Base-by-base conservation (phyloP, 1,284 basidiomycete genomes). In the Ceratobasidium sp. region DNA sequence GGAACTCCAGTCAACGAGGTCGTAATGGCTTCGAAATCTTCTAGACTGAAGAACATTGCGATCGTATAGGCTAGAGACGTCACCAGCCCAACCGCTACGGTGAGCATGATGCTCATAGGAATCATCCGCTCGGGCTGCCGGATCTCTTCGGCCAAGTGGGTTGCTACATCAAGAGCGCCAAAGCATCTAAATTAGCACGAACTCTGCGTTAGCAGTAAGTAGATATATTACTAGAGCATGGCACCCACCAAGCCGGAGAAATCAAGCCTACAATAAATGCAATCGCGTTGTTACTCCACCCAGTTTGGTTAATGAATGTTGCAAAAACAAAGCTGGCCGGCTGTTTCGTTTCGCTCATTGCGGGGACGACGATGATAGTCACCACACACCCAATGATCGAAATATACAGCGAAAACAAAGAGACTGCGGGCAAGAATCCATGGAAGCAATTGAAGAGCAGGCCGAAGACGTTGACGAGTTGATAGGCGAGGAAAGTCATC, bases 241-340 rank as follows among this genome's bases (percentile, higher is more conserved):
- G 31, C 31, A 45, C 44, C 5, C 41, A 63, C 60, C 60, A 63
- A 2, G 60, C 22, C 4, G 60, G 60, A 6, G 60, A 63, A 24
- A 63, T 47, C 44, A 63, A 27, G 27, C 60, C 60, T 9, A 63
- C 44, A 44, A 63, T 63, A 31, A 63, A 63, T n/a, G 60, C 60
- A 2, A 63, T n/a, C 44, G 47, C 27, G 22, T 63, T 63, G 27
- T 63, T 63, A 7, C 47, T 44, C 60, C 60, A 63, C 22, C 60
- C 60, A 27, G 41, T 63, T 63, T 63, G 60, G 60, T 63, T 63
- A 22, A 63, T 63, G 41, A 63, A 63, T 47, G 60, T 63, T n/a
- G 60, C 60, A 47, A 63, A 63, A 15, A 63, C 60, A 47, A 63
- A 63, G 44, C 44, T n/a, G 33, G 44, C 60, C 11, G 60, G 22